Evolutionary conservation across 2,329 filamentous ascomycete genomes (phyloP).

Genomic region (Fulvia fulva): DNA sequence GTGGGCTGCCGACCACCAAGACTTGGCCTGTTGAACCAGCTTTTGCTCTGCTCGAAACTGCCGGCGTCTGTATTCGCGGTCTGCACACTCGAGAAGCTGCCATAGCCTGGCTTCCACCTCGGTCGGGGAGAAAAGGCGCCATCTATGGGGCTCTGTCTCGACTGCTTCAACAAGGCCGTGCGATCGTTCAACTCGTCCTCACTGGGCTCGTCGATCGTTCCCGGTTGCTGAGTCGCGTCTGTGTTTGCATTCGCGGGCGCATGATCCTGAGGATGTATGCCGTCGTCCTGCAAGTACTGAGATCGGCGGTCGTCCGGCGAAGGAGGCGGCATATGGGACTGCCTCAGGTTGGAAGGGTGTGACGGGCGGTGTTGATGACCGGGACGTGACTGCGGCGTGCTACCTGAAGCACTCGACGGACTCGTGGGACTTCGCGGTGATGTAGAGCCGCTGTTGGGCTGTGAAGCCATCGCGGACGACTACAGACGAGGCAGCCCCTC

Average conservation of each 20-base stretch:
- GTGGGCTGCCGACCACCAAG: constrained; percentile 17
- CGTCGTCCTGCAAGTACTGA: constrained; percentile 21
- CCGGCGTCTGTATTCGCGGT: constrained; percentile 17
- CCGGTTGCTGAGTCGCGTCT: constrained; percentile 13
- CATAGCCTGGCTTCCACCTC: constrained; percentile 49
- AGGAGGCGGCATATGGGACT: constrained; percentile 41
- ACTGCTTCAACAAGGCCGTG: constrained; percentile 37
- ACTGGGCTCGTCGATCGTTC: constrained; percentile 20
- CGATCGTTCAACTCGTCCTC: constrained; percentile 35
- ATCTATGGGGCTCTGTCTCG: constrained; percentile 22
- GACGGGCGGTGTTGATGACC: constrained; percentile 26
- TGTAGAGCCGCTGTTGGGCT: background rate
- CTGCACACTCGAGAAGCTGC: constrained; percentile 36
- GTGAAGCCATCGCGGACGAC: background rate
- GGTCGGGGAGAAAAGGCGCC: constrained; percentile 62
- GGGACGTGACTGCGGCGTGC: constrained; percentile 5
- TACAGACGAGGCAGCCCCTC: background rate
- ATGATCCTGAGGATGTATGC: constrained; percentile 34
- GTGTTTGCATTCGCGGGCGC: constrained; percentile 30
- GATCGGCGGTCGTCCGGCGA: constrained; percentile 40
- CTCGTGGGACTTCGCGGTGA: constrained; percentile 6
- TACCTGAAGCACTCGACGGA: constrained; percentile 10
- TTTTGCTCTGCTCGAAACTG: constrained; percentile 31
- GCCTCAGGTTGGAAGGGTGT: constrained; percentile 35
- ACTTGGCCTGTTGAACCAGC: constrained; percentile 31